Evolutionary conservation across 345 rosid genomes (phyloP), one percentile per base, ranked within the genome.

Genomic region (Moricandia moricandioides): DNA sequence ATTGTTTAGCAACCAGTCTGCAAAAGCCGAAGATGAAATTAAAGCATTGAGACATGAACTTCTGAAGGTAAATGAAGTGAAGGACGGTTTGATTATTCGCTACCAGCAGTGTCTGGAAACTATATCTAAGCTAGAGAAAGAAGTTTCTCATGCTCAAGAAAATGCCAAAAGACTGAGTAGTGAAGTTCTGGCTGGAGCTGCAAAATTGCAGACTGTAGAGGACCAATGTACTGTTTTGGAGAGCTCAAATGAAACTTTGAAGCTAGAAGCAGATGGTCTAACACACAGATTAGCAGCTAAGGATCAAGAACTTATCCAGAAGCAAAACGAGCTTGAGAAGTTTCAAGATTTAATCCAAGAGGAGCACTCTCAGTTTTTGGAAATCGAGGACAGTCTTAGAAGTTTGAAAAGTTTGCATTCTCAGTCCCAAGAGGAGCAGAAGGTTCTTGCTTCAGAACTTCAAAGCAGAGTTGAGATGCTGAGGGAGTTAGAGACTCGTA

Each of bases 41-140:
- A 78, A 81, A 84, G 76, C 65, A 60, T 81, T 89, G 73, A 88
- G 84, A 80, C 84, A 81, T 59, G 89, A 86, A 49, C 78, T 87
- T 67, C 30, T 80, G 27, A 85, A 83, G 78, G 76, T 85, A 40
- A 84, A 87, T 43, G 88, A 87, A 82, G 92, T 80, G 83, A 91
- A 85, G 71, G 94, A 89, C 71, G 83, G 78, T 57, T 74, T 79
- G 60, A 85, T 83, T 57, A 58, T 77, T 67, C 83, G 62, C 61
- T 87, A 87, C 35, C 83, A 88, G 82, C 81, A 86, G 80, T 90
- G 97, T 75, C 78, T 92, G 73, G 94, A 84, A 70, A 87, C 73
- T 16, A 83, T 89, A 58, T 77, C 91, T n/a, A 74, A 73, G 74
- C 81, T 89, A 81, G 91, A 90, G 82, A 83, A 73, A 65, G 94